These are phyloP conservation scores for Bisporella sp. DNA, from an alignment of 2,329 filamentous ascomycete genomes.

Conservation along the genomic window DNA sequence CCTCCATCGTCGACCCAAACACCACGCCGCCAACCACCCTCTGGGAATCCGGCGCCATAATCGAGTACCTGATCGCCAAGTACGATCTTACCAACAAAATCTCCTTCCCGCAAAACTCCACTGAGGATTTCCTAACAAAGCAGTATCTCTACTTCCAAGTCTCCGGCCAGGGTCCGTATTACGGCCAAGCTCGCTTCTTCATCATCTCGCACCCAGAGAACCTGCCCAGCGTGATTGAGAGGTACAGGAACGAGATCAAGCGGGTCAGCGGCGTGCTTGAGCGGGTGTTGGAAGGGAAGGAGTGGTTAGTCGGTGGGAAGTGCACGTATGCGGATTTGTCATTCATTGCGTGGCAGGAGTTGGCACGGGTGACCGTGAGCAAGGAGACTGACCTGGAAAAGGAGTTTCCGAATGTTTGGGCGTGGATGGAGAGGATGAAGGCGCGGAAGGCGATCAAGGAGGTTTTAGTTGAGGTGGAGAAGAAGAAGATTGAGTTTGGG, in stretches of 20 bases:
- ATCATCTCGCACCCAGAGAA: conserved; percentile 30
- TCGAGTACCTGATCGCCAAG: conserved; percentile 34
- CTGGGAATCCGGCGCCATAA: conserved; percentile 38
- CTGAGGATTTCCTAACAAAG: conserved; percentile 26
- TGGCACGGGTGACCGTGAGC: background rate
- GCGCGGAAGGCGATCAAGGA: conserved; percentile 5
- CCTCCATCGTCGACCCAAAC: conserved; percentile 30
- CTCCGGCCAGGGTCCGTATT: conserved; percentile 32
- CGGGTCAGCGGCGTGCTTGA: conserved; percentile 33
- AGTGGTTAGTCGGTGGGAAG: conserved; percentile 34
- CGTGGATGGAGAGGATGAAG: conserved; percentile 13
- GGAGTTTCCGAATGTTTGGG: conserved; percentile 11
- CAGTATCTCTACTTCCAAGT: conserved; percentile 35
- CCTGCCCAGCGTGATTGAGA: conserved; percentile 33
- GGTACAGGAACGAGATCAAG: conserved; percentile 37
- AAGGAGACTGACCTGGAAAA: conserved; percentile 7
- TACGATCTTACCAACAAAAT: conserved; percentile 33
- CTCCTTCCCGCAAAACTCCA: conserved; percentile 23
- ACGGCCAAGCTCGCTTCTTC: conserved; percentile 31
- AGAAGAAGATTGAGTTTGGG: too few relatives aligned
- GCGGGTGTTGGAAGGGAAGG: conserved; percentile 26
- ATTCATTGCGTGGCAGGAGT: conserved; percentile 13
- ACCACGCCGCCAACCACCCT: conserved; percentile 30
- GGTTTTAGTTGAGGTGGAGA: background rate
- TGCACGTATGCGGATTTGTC: conserved; percentile 30